A percentile compares a stretch with the other conserved stretches of the same genome.
Evolutionary conservation across 495 filamentous ascomycete species (phyloP).

Genomic region (Friedmanniomyces endolithicus): DNA sequence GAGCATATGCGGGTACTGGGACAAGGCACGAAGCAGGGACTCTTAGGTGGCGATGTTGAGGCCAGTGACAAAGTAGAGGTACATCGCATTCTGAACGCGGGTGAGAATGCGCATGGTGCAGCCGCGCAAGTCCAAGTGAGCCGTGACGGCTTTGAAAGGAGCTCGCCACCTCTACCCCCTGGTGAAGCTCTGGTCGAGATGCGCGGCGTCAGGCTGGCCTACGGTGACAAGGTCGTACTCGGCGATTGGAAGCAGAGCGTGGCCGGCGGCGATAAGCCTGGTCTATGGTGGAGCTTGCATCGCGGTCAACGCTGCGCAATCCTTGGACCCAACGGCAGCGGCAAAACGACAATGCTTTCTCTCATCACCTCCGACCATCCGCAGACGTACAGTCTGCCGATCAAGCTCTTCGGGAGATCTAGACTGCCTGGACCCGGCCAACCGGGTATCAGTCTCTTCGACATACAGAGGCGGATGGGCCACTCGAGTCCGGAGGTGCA

Average conservation of each 20-base stretch:
- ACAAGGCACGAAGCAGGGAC: constrained; percentile 40
- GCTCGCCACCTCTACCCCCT: constrained; percentile 6
- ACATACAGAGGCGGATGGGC: constrained; percentile 78
- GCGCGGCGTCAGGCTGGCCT: constrained; percentile 65
- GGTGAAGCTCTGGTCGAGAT: constrained; percentile 72
- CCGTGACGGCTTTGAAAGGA: constrained; percentile 10
- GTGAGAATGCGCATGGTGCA: neutral
- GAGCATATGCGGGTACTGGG: constrained; percentile 45
- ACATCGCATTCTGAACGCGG: neutral
- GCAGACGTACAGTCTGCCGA: constrained; percentile 78
- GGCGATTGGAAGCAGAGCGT: constrained; percentile 61
- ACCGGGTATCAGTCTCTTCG: constrained; percentile 75
- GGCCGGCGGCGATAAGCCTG: constrained; percentile 36
- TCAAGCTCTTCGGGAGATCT: constrained; percentile 70
- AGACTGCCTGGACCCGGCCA: constrained; percentile 61
- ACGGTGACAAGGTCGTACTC: constrained; percentile 62
- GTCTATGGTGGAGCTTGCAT: constrained; percentile 71
- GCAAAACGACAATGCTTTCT: constrained; percentile 86
- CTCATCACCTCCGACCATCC: constrained; percentile 92
- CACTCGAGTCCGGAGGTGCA: constrained; percentile 91
- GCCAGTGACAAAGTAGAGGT: neutral
- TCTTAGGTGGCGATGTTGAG: neutral
- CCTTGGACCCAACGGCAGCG: constrained; percentile 73
- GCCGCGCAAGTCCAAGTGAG: neutral
- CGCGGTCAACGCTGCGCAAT: constrained; percentile 81